Conservation (phyloP, 208 protist genomes). For the Lotmaria passim region DNA sequence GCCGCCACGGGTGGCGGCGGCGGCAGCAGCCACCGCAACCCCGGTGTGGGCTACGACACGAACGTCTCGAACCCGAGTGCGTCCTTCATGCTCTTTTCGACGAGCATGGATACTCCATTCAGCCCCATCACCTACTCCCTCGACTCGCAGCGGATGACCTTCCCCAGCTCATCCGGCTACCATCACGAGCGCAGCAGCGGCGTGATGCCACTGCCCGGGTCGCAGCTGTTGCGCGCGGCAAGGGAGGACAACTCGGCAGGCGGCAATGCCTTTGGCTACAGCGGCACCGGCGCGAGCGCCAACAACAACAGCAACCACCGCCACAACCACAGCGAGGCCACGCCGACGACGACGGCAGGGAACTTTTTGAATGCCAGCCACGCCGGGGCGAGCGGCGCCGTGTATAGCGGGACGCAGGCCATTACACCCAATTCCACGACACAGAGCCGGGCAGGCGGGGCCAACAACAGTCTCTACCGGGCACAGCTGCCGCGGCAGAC, state of each 20-base stretch:
- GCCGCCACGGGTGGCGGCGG: no score
- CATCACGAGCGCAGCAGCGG: slow-evolving; percentile 11
- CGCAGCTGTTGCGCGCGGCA: slow-evolving; percentile 24
- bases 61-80: slow-evolving; percentile 30
- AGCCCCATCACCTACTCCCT: slow-evolving; percentile 90
- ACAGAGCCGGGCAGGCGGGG: slow-evolving; percentile 8
- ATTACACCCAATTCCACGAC: slow-evolving; percentile 7
- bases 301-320: not conserved
- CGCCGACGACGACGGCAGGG: not conserved
- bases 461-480: slow-evolving; percentile 12
- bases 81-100: slow-evolving; percentile 79
- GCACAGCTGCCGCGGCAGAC: slow-evolving; percentile 20
- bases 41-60: not conserved
- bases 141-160: slow-evolving; percentile 46
- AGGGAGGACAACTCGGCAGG: slow-evolving; percentile 3
- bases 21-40: not conserved
- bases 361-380: not conserved
- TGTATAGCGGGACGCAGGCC: not conserved
- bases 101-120: slow-evolving; percentile 81
- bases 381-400: not conserved
- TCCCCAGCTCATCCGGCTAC: slow-evolving; percentile 15
- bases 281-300: not conserved
- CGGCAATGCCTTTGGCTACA: not conserved
- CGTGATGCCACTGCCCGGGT: slow-evolving; percentile 3
- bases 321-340: slow-evolving; percentile 6